A percentile compares a stretch with the other conserved stretches of the same genome.
Conservation (phyloP, 306 rosid genomes). For the Acacia confusa region DNA sequence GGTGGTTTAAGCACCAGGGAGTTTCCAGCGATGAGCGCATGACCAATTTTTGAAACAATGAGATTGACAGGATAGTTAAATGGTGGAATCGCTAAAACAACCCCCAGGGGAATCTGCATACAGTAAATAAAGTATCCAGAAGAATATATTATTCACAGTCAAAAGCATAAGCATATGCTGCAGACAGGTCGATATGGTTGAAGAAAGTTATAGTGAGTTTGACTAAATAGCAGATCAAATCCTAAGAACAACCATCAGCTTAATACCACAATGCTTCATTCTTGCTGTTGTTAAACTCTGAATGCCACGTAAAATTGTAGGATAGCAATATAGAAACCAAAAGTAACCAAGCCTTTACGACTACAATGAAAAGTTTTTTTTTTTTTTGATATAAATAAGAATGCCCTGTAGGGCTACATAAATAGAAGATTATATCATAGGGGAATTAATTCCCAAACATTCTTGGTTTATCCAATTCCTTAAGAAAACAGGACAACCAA, state of each 20-base stretch:
- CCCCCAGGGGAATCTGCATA: constrained; percentile 87
- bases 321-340: not conserved
- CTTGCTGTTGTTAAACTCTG: not conserved
- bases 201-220: not conserved
- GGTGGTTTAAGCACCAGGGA: constrained; percentile 96
- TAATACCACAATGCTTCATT: not conserved
- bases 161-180: not conserved
- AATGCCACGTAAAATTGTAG: not conserved
- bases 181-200: not conserved
- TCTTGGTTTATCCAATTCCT: too few species aligned
- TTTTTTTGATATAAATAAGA: too few species aligned
- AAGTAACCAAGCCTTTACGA: not conserved
- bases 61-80: constrained; percentile 91
- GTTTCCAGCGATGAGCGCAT: constrained; percentile 85
- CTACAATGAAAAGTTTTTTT: not conserved
- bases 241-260: not conserved
- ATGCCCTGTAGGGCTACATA: too few species aligned
- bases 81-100: constrained; percentile 85
- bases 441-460: too few species aligned
- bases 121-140: constrained; percentile 13
- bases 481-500: too few species aligned
- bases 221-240: not conserved
- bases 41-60: constrained; percentile 87
- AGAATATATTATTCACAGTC: not conserved
- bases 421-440: too few species aligned